Evolutionary conservation across 257 asterid species (phyloP).

Genomic region (Anisodus tanguticus): DNA sequence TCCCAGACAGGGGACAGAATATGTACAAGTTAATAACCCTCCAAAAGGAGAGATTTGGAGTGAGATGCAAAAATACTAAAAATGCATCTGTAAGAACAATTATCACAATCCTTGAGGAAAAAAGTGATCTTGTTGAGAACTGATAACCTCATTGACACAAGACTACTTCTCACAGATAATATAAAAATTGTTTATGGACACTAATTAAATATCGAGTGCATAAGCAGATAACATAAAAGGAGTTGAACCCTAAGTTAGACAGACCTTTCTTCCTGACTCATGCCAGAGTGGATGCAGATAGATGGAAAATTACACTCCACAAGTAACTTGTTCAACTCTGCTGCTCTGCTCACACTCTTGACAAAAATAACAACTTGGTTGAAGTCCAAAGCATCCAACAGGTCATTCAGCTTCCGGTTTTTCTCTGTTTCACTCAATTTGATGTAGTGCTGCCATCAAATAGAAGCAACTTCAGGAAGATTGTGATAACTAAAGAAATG

Average conservation of each 20-base stretch:
- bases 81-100: not conserved
- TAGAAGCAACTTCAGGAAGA: not conserved
- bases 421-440: slow-evolving; percentile 88
- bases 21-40: not conserved
- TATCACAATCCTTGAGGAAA: not conserved
- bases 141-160: not conserved
- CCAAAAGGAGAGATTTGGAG: not conserved
- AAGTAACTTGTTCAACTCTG: slow-evolving; percentile 88
- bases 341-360: slow-evolving; percentile 87
- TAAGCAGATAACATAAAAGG: not conserved
- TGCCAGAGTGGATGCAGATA: slow-evolving; percentile 94
- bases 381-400: slow-evolving; percentile 91
- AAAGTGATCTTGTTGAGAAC: not conserved
- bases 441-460: slow-evolving; percentile 83
- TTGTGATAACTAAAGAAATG: slow-evolving; percentile 1
- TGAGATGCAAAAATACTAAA: not conserved
- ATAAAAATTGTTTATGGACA: not conserved
- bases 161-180: not conserved
- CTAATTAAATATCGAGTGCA: not conserved
- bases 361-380: slow-evolving; percentile 93
- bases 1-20: not conserved
- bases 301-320: slow-evolving; percentile 92
- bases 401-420: slow-evolving; percentile 85
- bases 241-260: slow-evolving; percentile 15
- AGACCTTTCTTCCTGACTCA: slow-evolving; percentile 94